Conservation (phyloP, 768 basidiomycete genomes). For the Collybia mongolica region DNA sequence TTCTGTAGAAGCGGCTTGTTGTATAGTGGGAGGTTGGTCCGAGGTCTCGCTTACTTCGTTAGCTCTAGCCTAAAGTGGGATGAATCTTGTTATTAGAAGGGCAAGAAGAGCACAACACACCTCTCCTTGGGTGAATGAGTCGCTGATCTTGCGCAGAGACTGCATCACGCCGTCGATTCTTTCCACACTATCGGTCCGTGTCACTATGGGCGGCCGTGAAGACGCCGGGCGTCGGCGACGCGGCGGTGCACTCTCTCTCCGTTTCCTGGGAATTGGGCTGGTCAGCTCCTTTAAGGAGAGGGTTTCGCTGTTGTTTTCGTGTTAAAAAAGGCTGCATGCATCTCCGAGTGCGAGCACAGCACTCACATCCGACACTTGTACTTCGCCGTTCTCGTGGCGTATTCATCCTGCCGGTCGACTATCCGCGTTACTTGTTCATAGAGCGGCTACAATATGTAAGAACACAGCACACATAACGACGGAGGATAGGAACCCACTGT, state of each 20-base stretch:
- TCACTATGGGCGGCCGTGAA: not conserved
- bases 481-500: not conserved
- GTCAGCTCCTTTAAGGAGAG: not conserved
- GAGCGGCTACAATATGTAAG: not conserved
- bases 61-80: no score
- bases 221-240: not conserved
- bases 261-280: not conserved
- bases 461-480: not conserved
- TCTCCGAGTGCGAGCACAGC: not conserved
- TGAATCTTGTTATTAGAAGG: no score
- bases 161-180: slow-evolving; percentile 5
- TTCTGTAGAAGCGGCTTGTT: no score
- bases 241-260: not conserved
- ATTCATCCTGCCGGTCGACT: not conserved
- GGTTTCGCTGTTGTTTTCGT: not conserved
- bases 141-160: not conserved
- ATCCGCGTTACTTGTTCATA: not conserved
- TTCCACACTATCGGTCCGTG: not conserved
- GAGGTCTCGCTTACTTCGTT: no score
- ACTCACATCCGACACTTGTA: slow-evolving; percentile 3
- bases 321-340: not conserved
- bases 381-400: not conserved
- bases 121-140: not conserved
- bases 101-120: not conserved
- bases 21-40: no score